Percentiles rank a stretch among this genome's conserved stretches.
phyloP scores from a whole-genome alignment of 1,284 basidiomycete genomes.

The Microbotryum lychnidis-dioicae region DNA sequence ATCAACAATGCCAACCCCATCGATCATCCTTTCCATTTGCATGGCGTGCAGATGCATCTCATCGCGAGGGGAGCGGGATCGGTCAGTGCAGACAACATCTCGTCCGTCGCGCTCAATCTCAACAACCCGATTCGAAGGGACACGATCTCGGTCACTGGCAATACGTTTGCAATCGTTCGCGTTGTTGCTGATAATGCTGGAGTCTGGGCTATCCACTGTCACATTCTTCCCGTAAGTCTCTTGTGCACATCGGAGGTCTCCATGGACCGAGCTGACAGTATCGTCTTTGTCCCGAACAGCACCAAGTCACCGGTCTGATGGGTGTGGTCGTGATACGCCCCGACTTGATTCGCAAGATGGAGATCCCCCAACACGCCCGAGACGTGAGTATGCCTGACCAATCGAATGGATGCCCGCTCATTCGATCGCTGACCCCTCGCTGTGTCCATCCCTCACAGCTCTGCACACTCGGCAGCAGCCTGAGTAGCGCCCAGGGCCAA shows the following conservation, averaged over 20 bases:
- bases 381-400: background rate
- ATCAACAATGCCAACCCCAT: slow-evolving; percentile 40
- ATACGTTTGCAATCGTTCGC: slow-evolving; percentile 34
- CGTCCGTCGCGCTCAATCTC: slow-evolving; percentile 8
- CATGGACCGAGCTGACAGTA: background rate
- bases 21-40: slow-evolving; percentile 41
- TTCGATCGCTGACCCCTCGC: no score
- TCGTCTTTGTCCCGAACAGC: background rate
- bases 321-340: slow-evolving; percentile 8
- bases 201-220: slow-evolving; percentile 7
- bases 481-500: no score
- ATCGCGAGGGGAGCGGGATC: slow-evolving; percentile 38
- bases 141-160: slow-evolving; percentile 37
- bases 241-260: no score
- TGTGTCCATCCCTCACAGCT: no score
- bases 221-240: slow-evolving; percentile 1
- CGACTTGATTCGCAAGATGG: background rate
- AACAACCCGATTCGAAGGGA: slow-evolving; percentile 43
- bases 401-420: no score
- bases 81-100: slow-evolving; percentile 19
- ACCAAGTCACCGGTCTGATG: slow-evolving; percentile 6
- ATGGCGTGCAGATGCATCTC: slow-evolving; percentile 34
- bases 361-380: slow-evolving; percentile 2
- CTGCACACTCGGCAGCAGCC: no score
- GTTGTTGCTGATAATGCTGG: slow-evolving; percentile 20